Evolutionary conservation across 1,139 yeast genomes (phyloP).

Genomic region (Protomyces macrosporus): DNA sequence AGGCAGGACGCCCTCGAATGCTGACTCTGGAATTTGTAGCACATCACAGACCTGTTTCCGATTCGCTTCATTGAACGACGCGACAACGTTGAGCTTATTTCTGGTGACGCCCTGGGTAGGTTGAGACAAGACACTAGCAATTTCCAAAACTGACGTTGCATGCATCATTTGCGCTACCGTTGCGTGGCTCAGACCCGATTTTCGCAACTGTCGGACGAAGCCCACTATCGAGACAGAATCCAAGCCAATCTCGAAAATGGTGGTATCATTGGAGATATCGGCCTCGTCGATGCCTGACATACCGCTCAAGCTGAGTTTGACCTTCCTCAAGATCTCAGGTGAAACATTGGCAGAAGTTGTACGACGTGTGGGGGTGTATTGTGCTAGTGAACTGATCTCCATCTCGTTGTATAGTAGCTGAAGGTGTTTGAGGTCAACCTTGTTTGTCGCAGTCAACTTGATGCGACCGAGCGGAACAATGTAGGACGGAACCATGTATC

Average conservation of each 20-base stretch:
- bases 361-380: background rate
- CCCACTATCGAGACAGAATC: constrained; percentile 33
- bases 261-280: constrained; percentile 14
- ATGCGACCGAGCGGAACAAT: constrained; percentile 29
- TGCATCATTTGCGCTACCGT: constrained; percentile 29
- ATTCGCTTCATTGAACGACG: background rate
- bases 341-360: background rate
- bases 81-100: background rate
- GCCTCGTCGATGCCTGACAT: background rate
- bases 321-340: background rate
- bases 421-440: constrained; percentile 31
- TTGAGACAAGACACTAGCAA: background rate
- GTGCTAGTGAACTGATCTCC: background rate
- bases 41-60: background rate
- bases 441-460: constrained; percentile 34
- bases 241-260: constrained; percentile 34
- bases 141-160: constrained; percentile 1
- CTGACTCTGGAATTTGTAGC: constrained; percentile 21
- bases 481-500: constrained; percentile 34
- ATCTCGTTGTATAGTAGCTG: constrained; percentile 17
- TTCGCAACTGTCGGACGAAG: constrained; percentile 26
- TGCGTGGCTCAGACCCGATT: background rate
- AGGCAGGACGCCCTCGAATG: constrained; percentile 31
- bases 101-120: background rate
- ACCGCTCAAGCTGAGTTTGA: constrained; percentile 14